Evolutionary conservation across 768 basidiomycete genomes (phyloP), one percentile per base, ranked within the genome.

Genomic region (Russula compacta): DNA sequence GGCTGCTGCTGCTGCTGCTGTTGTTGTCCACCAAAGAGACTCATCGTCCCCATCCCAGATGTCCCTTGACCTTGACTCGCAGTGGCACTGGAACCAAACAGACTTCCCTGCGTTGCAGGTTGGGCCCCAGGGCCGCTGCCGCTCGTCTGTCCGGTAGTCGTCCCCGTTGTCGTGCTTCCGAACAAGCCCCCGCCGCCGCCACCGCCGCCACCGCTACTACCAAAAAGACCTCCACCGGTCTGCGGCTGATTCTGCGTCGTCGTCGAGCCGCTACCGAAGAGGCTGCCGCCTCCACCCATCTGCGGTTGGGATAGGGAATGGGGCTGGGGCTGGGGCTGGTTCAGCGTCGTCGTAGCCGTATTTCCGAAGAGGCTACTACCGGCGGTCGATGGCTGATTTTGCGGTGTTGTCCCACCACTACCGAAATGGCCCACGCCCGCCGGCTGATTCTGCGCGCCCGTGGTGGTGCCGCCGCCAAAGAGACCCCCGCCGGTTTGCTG

Each of bases 131-230:
- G 19, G 9, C 57, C 54, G 6, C 56, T 29, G 9, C 57, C 54
- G 6, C 56, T 39, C 48, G 62, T 60, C n/a, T 63, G 56, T 10
- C 46, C 46, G 6, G 56, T 19, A 15, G 24, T 53, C 46, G 47
- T 59, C 4, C 44, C 39, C 14, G 52, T 49, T 38, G 39, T 49
- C 14, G 69, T 63, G 51, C 43, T 69, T 9, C 72, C 71, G 59
- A 72, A 73, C 60, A 74, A 55, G 7, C 73, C 69, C 9, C 71
- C 69, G 11, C 32, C 17, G 24, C 24, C 3, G 1, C 24, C 24
- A 29, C 24, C 24, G n/a, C n/a, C n/a, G 8, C n/a, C 6, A 15
- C 33, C 9, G 3, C 33, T 39, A 14, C 61, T 5, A 6, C 63
- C 59, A 53, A 64, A 60, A n/a, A 64, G 59, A 19, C 64, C 60